Evolutionary conservation across 345 rosid genomes (phyloP).

Genomic region (Firmiana major): DNA sequence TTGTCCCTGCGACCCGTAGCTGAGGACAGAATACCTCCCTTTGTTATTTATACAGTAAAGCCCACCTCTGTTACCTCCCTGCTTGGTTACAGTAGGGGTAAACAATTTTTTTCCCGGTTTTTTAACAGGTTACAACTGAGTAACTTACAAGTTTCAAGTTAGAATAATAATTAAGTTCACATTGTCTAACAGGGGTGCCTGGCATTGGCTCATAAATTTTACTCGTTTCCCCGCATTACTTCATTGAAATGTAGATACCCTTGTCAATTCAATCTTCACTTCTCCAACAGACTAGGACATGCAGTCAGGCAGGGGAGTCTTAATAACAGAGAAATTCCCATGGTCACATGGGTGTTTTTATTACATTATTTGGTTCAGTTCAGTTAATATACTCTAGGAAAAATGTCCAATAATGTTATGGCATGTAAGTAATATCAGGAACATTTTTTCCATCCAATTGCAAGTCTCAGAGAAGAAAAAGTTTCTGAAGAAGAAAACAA

Average conservation of each 20-base stretch:
- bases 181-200: background rate
- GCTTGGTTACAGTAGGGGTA: background rate
- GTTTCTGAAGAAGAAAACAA: background rate
- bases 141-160: background rate
- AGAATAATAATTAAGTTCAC: constrained; percentile 13
- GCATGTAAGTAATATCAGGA: background rate
- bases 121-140: background rate
- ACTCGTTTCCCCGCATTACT: background rate
- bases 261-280: background rate
- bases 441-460: background rate
- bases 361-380: background rate
- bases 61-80: constrained; percentile 22
- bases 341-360: constrained; percentile 22
- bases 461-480: background rate
- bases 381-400: background rate
- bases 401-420: background rate
- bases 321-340: constrained; percentile 10
- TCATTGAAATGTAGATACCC: background rate
- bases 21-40: constrained; percentile 32
- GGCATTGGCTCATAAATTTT: constrained; percentile 11
- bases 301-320: background rate
- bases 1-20: constrained; percentile 33
- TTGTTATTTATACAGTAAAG: constrained; percentile 58
- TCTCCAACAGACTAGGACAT: background rate
- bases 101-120: too few species aligned